Evolutionary conservation across 192 early-diverging fungal species (phyloP).

Genomic region (Coemansia sp.): DNA sequence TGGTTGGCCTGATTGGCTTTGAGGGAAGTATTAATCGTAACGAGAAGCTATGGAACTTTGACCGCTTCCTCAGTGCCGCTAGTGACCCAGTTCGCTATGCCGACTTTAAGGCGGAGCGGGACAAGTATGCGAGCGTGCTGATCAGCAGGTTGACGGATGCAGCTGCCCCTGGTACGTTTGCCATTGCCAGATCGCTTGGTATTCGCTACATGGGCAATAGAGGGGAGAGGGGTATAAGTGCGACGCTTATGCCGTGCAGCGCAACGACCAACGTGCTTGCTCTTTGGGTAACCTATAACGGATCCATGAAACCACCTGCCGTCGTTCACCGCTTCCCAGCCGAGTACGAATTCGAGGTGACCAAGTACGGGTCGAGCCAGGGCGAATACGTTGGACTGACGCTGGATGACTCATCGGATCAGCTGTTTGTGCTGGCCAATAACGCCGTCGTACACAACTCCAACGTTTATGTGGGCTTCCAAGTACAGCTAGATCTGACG

Average conservation of each 20-base stretch:
- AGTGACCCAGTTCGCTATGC: not conserved
- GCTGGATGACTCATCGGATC: constrained; percentile 23
- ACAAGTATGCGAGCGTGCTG: not conserved
- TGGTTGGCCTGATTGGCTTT: constrained; percentile 24
- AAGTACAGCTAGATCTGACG: constrained; percentile 98
- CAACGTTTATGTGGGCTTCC: constrained; percentile 99
- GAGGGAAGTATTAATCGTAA: not conserved
- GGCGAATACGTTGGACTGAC: constrained; percentile 40
- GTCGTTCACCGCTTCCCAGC: constrained; percentile 15
- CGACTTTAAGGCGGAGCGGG: constrained; percentile 1
- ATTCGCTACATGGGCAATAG: not conserved
- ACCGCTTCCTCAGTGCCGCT: not conserved
- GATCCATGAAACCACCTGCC: not conserved
- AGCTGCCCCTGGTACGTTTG: not conserved
- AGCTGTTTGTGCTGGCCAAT: constrained; percentile 57
- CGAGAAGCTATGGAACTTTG: not conserved
- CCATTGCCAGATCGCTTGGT: constrained; percentile 29
- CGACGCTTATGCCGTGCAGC: constrained; percentile 16
- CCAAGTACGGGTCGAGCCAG: not conserved
- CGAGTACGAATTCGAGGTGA: constrained; percentile 18
- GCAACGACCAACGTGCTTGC: constrained; percentile 26
- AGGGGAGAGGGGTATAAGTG: no score
- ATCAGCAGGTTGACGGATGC: not conserved
- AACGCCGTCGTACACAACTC: constrained; percentile 59
- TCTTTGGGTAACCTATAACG: not conserved